These are phyloP conservation scores for Ephemerocybe angulata DNA, from an alignment of 768 basidiomycete species.

Conservation along the genomic window DNA sequence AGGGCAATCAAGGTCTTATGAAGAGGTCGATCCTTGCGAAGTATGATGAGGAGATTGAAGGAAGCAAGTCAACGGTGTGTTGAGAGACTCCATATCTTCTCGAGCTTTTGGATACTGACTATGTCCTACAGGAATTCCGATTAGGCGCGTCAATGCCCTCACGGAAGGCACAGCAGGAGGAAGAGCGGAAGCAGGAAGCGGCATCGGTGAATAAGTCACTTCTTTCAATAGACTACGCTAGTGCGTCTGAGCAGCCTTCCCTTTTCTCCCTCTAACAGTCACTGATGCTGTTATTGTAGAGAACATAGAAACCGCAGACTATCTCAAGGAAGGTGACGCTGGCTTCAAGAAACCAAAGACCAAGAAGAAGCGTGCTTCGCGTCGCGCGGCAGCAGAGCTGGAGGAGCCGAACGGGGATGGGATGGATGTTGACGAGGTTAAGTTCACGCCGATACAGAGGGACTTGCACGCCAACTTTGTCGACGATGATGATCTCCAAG, in stretches of 20 bases:
- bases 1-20: conserved; percentile 63
- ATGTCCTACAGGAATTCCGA: conserved; percentile 70
- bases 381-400: conserved; percentile 57
- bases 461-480: conserved; percentile 88
- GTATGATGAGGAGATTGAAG: conserved; percentile 89
- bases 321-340: conserved; percentile 84
- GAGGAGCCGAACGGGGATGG: conserved; percentile 44
- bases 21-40: conserved; percentile 84
- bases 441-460: conserved; percentile 59
- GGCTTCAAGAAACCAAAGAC: conserved; percentile 98
- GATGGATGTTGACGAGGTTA: conserved; percentile 82
- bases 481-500: conserved; percentile 97
- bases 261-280: not conserved
- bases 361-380: conserved; percentile 86
- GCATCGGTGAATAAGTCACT: conserved; percentile 75
- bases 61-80: conserved; percentile 63
- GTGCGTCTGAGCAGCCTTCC: conserved; percentile 46
- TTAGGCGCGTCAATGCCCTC: conserved; percentile 59
- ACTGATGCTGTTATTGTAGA: conserved; percentile 44
- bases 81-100: not conserved
- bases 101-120: conserved; percentile 7
- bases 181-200: conserved; percentile 48
- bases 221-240: conserved; percentile 84
- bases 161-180: conserved; percentile 36
- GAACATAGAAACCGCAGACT: conserved; percentile 83